Percentiles rank a stretch among this genome's conserved stretches.
These are phyloP conservation scores for Kwoniella pini DNA, from an alignment of 768 basidiomycete genomes.

Conservation along the genomic window DNA sequence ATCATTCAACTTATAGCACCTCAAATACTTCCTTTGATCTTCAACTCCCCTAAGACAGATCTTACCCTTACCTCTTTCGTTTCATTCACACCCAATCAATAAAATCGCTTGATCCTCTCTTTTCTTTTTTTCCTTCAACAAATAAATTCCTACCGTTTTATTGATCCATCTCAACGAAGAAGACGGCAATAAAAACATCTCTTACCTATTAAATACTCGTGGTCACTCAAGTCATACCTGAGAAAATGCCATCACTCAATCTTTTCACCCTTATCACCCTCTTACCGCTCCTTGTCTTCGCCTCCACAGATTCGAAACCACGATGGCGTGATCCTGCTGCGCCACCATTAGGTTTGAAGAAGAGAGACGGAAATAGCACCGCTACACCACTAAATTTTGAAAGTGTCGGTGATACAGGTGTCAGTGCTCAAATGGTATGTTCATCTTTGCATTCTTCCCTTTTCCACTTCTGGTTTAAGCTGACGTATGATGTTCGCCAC, in stretches of 20 bases:
- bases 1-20: neutral
- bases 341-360: conserved; percentile 5
- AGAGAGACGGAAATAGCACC: conserved; percentile 14
- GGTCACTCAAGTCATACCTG: neutral
- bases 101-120: neutral
- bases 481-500: neutral
- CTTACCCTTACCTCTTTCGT: neutral
- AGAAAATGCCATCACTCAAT: conserved; percentile 15
- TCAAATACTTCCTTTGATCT: conserved; percentile 1
- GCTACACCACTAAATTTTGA: conserved; percentile 35
- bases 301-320: conserved; percentile 11
- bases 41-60: neutral
- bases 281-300: conserved; percentile 37
- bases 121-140: neutral
- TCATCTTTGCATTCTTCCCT: neutral
- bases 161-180: conserved; percentile 22
- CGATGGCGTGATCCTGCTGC: conserved; percentile 9
- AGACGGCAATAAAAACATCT: conserved; percentile 6
- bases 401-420: conserved; percentile 47
- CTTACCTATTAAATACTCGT: neutral
- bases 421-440: conserved; percentile 54
- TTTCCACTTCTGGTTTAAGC: neutral
- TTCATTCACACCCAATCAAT: neutral
- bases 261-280: conserved; percentile 25
- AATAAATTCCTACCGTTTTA: neutral